These are phyloP conservation scores for Vitis vinifera DNA, from an alignment of 164 flowering plant species.

Conservation along the genomic window DNA sequence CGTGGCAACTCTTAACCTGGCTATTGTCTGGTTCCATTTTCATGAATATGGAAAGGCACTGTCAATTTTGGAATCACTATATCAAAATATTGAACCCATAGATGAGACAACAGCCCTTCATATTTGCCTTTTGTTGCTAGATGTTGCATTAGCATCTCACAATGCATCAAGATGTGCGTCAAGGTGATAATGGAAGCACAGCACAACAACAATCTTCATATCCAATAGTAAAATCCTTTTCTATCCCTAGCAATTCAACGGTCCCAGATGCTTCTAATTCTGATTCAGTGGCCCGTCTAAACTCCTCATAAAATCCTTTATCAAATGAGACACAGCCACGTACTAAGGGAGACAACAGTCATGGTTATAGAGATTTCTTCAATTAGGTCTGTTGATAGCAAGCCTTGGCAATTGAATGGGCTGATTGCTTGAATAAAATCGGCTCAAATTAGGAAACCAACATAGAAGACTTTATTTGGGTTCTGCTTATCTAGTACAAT, in stretches of 20 bases:
- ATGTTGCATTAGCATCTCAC: slow-evolving; percentile 66
- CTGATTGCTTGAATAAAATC: no score
- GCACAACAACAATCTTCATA: slow-evolving; percentile 47
- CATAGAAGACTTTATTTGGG: no score
- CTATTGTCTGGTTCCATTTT: slow-evolving; percentile 76
- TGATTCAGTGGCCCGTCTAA: slow-evolving; percentile 38
- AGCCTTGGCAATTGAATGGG: no score
- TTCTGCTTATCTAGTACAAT: no score
- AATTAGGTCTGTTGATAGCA: no score
- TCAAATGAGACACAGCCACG: slow-evolving; percentile 54
- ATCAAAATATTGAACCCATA: slow-evolving; percentile 82
- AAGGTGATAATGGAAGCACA: slow-evolving; percentile 57
- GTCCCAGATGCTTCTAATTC: slow-evolving; percentile 41
- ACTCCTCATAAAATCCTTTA: slow-evolving; percentile 48
- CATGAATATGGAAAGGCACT: slow-evolving; percentile 73
- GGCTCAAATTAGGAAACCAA: no score
- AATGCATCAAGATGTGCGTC: slow-evolving; percentile 72
- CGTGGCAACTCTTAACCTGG: slow-evolving; percentile 67
- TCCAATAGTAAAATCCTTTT: slow-evolving; percentile 42
- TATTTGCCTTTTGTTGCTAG: slow-evolving; percentile 80
- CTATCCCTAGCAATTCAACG: slow-evolving; percentile 44
- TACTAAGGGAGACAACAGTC: no score
- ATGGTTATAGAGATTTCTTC: no score
- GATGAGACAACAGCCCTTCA: slow-evolving; percentile 86
- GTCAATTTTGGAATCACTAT: slow-evolving; percentile 73